These are phyloP conservation scores for Pulchroboletus neoregius DNA, from an alignment of 1,284 basidiomycete species.

Conservation along the genomic window DNA sequence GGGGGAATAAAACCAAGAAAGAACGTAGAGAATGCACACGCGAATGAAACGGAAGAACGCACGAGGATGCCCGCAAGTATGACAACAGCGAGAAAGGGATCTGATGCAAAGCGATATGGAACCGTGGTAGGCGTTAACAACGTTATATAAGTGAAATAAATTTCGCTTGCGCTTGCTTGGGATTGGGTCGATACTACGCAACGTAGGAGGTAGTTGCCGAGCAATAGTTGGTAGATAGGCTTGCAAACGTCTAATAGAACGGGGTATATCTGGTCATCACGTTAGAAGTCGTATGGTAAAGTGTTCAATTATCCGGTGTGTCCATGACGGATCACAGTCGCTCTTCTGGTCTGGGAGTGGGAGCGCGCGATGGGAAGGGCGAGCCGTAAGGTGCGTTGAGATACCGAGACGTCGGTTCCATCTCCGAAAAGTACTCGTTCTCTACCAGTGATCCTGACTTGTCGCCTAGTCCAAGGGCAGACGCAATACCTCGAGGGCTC, in stretches of 20 bases:
- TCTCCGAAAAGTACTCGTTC: slow-evolving; percentile 44
- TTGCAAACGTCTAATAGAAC: slow-evolving; percentile 34
- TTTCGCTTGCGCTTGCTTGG: slow-evolving; percentile 33
- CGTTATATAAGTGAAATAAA: slow-evolving; percentile 37
- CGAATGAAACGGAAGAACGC: slow-evolving; percentile 13
- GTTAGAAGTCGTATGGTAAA: slow-evolving; percentile 34
- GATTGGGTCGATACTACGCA: slow-evolving; percentile 23
- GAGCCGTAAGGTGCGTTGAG: slow-evolving; percentile 63
- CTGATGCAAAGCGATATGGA: slow-evolving; percentile 28
- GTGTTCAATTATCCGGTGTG: slow-evolving; percentile 17
- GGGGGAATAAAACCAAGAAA: slow-evolving; percentile 25
- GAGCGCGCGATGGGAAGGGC: slow-evolving; percentile 57
- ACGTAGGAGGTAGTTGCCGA: slow-evolving; percentile 24
- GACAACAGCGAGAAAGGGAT: slow-evolving; percentile 20
- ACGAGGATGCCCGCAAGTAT: slow-evolving; percentile 17
- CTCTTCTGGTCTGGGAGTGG: slow-evolving; percentile 45
- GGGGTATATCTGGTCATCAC: slow-evolving; percentile 36
- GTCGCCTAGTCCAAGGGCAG: slow-evolving; percentile 41
- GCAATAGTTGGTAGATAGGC: slow-evolving; percentile 34
- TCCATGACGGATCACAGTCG: slow-evolving; percentile 25
- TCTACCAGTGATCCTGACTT: slow-evolving; percentile 34
- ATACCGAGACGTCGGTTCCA: slow-evolving; percentile 52
- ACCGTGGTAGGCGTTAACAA: slow-evolving; percentile 30
- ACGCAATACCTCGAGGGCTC: slow-evolving; percentile 45
- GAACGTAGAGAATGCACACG: slow-evolving; percentile 17